Conservation (phyloP, 805 yeast species). For the Kurtzmaniella fragi region DNA sequence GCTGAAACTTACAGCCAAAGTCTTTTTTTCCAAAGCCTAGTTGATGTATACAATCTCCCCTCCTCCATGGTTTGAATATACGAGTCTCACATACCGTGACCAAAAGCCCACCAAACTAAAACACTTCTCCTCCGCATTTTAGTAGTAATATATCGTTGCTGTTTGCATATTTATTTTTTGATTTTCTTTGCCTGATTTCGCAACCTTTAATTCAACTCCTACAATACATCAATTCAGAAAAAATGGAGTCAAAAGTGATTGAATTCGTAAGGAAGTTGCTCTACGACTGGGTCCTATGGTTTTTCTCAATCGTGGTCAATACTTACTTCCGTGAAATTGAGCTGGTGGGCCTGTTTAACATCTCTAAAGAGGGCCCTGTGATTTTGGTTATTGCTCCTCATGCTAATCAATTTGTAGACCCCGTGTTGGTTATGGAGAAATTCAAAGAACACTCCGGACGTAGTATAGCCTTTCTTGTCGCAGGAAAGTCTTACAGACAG, state of each 20-base stretch:
- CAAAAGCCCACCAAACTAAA: too few relatives aligned
- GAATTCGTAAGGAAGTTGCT: conserved; percentile 1
- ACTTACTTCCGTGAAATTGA: conserved; percentile 39
- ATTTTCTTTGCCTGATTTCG: not conserved
- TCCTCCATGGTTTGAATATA: too few relatives aligned
- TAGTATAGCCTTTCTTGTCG: conserved; percentile 31
- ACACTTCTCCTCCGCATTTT: too few relatives aligned
- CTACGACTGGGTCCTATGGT: conserved; percentile 28
- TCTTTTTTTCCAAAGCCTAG: too few relatives aligned
- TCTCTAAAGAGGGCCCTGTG: conserved; percentile 33
- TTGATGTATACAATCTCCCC: too few relatives aligned
- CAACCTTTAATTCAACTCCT: not conserved
- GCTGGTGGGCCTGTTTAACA: conserved; percentile 32
- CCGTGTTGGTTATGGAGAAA: conserved; percentile 30
- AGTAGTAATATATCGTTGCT: too few relatives aligned
- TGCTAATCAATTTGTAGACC: conserved; percentile 40
- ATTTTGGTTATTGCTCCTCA: conserved; percentile 41
- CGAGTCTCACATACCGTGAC: too few relatives aligned
- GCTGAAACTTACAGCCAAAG: too few relatives aligned
- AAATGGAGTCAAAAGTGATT: not conserved
- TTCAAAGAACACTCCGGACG: conserved; percentile 27
- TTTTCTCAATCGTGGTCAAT: conserved; percentile 30
- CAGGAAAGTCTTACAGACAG: conserved; percentile 30
- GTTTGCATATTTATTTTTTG: too few relatives aligned
- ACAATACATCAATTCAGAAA: too few relatives aligned